Base-by-base conservation (phyloP, 192 early-diverging fungal species). In the Chytriomyces sp. region DNA sequence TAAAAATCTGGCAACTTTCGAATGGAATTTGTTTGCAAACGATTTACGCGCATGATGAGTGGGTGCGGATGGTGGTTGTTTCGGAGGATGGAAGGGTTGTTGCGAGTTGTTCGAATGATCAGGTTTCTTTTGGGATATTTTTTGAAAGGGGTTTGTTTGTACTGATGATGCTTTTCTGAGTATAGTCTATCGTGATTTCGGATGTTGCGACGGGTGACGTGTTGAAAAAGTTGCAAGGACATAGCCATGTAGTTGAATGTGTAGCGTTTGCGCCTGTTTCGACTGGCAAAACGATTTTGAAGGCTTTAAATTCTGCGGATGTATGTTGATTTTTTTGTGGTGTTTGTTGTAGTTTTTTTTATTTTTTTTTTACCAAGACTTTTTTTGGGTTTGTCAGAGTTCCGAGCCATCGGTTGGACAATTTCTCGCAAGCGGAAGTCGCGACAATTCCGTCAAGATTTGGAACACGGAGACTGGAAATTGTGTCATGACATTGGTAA, bases 171-270 rank as follows among this genome's bases (percentile, higher is more conserved):
- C 28, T 35, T 35, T 35, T 35, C 28, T 35, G 28, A 35, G 28
- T 35, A 35, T 35, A 35, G 28, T 35, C 28, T 2, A 35, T 85
- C 18, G 87, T 86, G 26, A 89, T 87, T 67, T 86, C 90, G 13
- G 94, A 96, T 75, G 90, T 92, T 0, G 85, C 83, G 66, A 75
- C 91, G 7, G 93, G 94, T 53, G 93, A 94, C 61, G 88, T 86
- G 75, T 91, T 92, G 75, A 85, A 82, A 69, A 93, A 95, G 61
- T 84, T 97, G 78, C 86, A 93, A 48, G 96, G 94, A 24, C 97
- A 98, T 81, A 94, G 94, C 13, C 94, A 98, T 77, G 95, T 98
- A n/a, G 93, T 98, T 45, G 97, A 98, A 77, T 94, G 92, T 60
- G 91, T 94, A 0, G 87, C 87, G 18, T 98, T 96, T 86, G 93